These are phyloP conservation scores for Ammopiptanthus mongolicus DNA, from an alignment of 306 rosid genomes.

Conservation along the genomic window DNA sequence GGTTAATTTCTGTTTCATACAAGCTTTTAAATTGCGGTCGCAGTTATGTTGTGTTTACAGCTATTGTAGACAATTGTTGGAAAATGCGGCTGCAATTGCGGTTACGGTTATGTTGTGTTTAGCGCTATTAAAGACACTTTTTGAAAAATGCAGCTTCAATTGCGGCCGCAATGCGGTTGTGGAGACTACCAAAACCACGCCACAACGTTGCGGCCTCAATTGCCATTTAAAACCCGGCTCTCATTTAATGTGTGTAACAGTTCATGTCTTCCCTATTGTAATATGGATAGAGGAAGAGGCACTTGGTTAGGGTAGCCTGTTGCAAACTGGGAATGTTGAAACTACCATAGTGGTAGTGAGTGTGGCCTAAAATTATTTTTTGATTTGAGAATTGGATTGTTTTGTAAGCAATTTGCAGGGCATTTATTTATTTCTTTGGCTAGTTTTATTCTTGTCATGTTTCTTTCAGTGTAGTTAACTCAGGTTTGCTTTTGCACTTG, in stretches of 20 bases:
- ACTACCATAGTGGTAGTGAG: neutral
- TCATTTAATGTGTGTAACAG: neutral
- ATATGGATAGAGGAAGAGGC: slow-evolving; percentile 3
- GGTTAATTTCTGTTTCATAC: neutral
- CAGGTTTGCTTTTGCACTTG: neutral
- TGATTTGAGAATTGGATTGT: neutral
- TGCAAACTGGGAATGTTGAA: neutral
- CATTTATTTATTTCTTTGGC: neutral
- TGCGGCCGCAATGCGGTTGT: too few relatives aligned
- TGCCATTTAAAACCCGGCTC: neutral
- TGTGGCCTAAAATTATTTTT: slow-evolving; percentile 1
- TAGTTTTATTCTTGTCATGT: neutral
- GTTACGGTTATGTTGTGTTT: too few relatives aligned
- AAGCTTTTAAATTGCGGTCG: too few relatives aligned
- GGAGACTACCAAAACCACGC: too few relatives aligned
- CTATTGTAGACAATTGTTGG: too few relatives aligned
- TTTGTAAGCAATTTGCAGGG: neutral
- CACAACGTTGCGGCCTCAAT: too few relatives aligned
- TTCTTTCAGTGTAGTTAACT: neutral
- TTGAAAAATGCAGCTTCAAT: too few relatives aligned
- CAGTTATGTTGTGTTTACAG: too few relatives aligned
- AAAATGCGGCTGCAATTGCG: too few relatives aligned
- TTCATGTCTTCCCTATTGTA: neutral
- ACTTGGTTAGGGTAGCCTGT: neutral
- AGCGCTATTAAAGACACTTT: too few relatives aligned